Evolutionary conservation across 75 land plant genomes (phyloP).

Genomic region (Selaginella moellendorffii): DNA sequence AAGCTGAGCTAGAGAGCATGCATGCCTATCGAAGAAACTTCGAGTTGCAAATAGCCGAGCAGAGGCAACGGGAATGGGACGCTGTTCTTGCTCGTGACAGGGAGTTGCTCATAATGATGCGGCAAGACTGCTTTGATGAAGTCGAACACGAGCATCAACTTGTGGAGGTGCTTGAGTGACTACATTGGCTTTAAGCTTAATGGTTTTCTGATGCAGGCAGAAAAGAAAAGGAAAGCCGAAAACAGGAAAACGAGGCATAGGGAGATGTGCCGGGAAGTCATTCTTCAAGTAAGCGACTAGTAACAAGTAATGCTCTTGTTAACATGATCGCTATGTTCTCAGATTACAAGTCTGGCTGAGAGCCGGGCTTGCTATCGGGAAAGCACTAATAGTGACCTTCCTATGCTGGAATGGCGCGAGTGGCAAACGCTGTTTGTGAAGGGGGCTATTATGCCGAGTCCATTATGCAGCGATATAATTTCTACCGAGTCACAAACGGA

Average conservation of each 20-base stretch:
- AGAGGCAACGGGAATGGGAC: neutral
- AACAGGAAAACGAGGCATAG: no score
- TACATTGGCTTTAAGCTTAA: no score
- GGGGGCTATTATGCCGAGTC: slow-evolving; percentile 18
- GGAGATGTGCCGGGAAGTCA: slow-evolving; percentile 5
- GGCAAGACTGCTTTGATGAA: slow-evolving; percentile 23
- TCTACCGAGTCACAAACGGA: neutral
- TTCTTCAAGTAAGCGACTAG: slow-evolving; percentile 12
- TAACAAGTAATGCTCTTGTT: no score
- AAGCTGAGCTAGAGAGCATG: neutral
- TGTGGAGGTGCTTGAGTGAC: no score
- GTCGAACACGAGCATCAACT: neutral
- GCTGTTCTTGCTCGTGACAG: neutral
- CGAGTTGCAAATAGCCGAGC: neutral
- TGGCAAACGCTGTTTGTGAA: slow-evolving; percentile 24
- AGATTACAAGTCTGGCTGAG: slow-evolving; percentile 19
- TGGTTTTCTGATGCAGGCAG: neutral
- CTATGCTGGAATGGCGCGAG: slow-evolving; percentile 20
- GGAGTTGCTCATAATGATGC: slow-evolving; percentile 12
- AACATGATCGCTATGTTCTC: no score
- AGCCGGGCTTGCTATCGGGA: slow-evolving; percentile 8
- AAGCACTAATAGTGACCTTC: slow-evolving; percentile 10
- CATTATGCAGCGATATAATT: neutral
- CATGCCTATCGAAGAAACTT: neutral
- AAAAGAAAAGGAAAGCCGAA: no score